A percentile compares a stretch with the other conserved stretches of the same genome.
phyloP scores from a whole-genome alignment of 306 rosid genomes.

The Potentilla sterilis region DNA sequence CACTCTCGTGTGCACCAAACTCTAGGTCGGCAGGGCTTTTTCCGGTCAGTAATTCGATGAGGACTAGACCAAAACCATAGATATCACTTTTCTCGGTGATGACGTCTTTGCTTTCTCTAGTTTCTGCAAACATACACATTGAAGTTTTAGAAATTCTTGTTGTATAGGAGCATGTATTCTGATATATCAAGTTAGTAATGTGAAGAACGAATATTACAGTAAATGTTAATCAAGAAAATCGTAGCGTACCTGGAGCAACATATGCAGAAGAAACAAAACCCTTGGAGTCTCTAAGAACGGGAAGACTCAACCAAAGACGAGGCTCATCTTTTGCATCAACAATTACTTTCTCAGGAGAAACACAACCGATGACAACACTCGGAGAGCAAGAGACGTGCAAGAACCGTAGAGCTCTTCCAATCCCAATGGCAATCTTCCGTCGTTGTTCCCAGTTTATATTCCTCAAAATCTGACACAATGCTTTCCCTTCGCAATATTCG shows the following conservation, averaged over 20 bases:
- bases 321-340: conserved; percentile 52
- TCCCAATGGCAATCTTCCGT: conserved; percentile 50
- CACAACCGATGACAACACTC: conserved; percentile 33
- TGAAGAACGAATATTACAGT: neutral
- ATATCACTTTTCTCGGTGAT: conserved; percentile 65
- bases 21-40: conserved; percentile 59
- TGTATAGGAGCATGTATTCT: neutral
- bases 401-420: conserved; percentile 57
- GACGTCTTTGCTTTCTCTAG: conserved; percentile 31
- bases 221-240: neutral
- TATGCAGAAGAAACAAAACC: conserved; percentile 47
- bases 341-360: conserved; percentile 54
- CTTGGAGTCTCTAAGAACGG: conserved; percentile 31
- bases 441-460: conserved; percentile 65
- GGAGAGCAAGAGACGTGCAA: conserved; percentile 47
- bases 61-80: conserved; percentile 62
- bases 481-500: conserved; percentile 42
- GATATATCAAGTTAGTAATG: neutral
- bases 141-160: neutral
- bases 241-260: conserved; percentile 60
- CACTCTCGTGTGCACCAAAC: conserved; percentile 36
- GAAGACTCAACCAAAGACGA: conserved; percentile 46
- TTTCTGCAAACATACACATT: conserved; percentile 40
- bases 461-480: conserved; percentile 40
- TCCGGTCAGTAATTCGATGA: conserved; percentile 78